phyloP scores from a whole-genome alignment of 2,329 filamentous ascomycete genomes.

The Penicillium sp. region DNA sequence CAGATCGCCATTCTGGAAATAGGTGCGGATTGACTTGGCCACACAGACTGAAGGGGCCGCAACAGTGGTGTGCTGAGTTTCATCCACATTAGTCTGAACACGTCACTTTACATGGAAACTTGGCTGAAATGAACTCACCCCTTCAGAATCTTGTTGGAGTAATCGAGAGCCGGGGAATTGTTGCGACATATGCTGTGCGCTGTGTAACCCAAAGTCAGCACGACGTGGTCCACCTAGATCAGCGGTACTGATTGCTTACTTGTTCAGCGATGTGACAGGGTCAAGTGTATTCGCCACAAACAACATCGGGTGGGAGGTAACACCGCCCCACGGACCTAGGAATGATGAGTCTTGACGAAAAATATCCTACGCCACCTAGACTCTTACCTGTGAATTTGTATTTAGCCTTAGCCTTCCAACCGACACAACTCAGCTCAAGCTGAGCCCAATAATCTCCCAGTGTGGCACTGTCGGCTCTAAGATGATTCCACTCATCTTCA shows the following conservation, averaged over 20 bases:
- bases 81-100: neutral
- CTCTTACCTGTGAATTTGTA: conserved; percentile 38
- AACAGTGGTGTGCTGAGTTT: conserved; percentile 31
- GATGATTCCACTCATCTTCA: conserved; percentile 18
- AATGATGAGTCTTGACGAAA: neutral
- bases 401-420: conserved; percentile 35
- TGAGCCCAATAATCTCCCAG: conserved; percentile 41
- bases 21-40: conserved; percentile 35
- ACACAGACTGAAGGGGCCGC: conserved; percentile 40
- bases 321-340: conserved; percentile 27
- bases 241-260: conserved; percentile 13
- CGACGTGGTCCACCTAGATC: neutral
- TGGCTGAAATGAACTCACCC: conserved; percentile 30
- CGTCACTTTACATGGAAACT: neutral
- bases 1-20: conserved; percentile 43
- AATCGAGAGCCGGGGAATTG: conserved; percentile 46
- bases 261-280: conserved; percentile 56
- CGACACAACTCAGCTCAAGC: conserved; percentile 35
- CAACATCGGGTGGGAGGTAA: conserved; percentile 53
- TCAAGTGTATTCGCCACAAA: conserved; percentile 59
- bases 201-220: conserved; percentile 11
- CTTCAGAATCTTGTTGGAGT: conserved; percentile 46
- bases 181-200: conserved; percentile 37
- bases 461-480: conserved; percentile 25
- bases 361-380: too few species aligned